Evolutionary conservation across 192 early-diverging fungal species (phyloP), one percentile per base, ranked within the genome.

Genomic region (Coemansia sp.): DNA sequence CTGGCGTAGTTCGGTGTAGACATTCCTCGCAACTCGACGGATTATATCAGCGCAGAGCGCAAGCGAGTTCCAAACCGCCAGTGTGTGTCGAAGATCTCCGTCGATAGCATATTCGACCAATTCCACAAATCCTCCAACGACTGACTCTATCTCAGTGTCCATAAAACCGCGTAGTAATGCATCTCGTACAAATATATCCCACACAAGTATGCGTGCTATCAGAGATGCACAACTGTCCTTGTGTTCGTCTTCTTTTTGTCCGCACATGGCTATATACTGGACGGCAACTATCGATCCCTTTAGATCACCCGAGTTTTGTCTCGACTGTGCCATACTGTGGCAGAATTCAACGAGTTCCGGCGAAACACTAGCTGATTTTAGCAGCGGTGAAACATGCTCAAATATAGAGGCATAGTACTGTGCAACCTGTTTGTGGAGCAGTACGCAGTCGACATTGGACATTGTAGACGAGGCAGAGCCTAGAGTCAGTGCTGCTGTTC

Each of bases 281-380:
- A 71, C 70, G 9, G 68, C 68, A 37, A 45, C 62, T 9, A 70
- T 41, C 0, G 71, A 65, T 12, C 23, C 54, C 4, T 56, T n/a
- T 0, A 68, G 11, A 32, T 66, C 65, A 0, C 59, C 67, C 2
- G 49, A 12, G 3, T 26, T 42, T 38, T 38, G 63, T 21, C 48
- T 53, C 13, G 56, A 38, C 18, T 32, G 49, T 12, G 70, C 68
- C 18, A 61, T 15, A 8, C 67, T 67, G 18, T 64, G 68, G 42
- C 67, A 58, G 37, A 79, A 74, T 56, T 79, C 77, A 7, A 79
- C 68, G 56, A 79, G 60, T 52, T 79, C 77, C 2, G 77, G 71
- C 13, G 76, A 73, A 13, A 66, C 15, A n/a, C 15, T 19, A 0
- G 60, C 64, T 1, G 50, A 37, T 18, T 18, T 61, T 11, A 79